phyloP scores from a whole-genome alignment of 176 grass and related monocot genomes.

The Canna indica region DNA sequence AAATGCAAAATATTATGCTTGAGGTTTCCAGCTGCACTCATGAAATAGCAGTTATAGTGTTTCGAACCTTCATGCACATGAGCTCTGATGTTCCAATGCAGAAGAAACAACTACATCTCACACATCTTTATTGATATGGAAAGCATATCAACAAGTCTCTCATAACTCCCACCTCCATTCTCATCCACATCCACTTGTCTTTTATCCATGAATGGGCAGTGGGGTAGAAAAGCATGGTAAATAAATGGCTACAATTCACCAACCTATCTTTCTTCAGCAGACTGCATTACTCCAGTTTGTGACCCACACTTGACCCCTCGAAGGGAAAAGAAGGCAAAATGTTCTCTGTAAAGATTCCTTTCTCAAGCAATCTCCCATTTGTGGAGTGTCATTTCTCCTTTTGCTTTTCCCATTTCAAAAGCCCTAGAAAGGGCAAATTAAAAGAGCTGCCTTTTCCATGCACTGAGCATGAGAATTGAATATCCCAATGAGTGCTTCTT shows the following conservation, averaged over 20 bases:
- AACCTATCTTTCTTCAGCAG: not conserved
- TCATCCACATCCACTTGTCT: too few relatives aligned
- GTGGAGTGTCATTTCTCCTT: conserved; percentile 51
- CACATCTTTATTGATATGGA: not conserved
- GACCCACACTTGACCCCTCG: conserved; percentile 4
- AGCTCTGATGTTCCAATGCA: not conserved
- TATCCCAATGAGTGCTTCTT: not conserved
- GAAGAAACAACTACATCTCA: not conserved
- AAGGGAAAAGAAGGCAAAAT: conserved; percentile 40
- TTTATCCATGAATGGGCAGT: too few relatives aligned
- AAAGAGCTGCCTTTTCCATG: not conserved
- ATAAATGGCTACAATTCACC: too few relatives aligned
- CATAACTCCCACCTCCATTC: too few relatives aligned
- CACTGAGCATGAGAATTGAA: not conserved
- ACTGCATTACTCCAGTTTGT: not conserved
- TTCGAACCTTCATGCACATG: not conserved
- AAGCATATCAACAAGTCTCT: not conserved
- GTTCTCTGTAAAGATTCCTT: conserved; percentile 86
- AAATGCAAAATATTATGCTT: too few relatives aligned
- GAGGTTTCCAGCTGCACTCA: not conserved
- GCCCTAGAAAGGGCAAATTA: not conserved
- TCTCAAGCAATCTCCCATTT: conserved; percentile 15
- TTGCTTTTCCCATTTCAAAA: conserved; percentile 48
- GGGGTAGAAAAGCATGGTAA: too few relatives aligned
- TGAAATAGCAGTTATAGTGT: not conserved